Conservation (phyloP, 75 land plant species). For the Selaginella tamariscina region DNA sequence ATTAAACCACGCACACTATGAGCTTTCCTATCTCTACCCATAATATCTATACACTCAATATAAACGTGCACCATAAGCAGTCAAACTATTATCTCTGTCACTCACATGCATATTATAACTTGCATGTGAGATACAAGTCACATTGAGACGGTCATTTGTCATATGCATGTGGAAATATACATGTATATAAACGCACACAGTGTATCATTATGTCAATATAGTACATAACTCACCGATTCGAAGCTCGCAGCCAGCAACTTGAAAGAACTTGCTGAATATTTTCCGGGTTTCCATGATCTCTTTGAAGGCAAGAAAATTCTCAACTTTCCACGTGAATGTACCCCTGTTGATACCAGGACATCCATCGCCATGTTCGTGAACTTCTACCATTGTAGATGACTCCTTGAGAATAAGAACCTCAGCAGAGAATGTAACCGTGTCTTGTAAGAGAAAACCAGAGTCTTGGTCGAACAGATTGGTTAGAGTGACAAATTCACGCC, state of each 20-base stretch:
- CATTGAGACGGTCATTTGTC: too few relatives aligned
- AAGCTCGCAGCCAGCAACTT: conserved; percentile 97
- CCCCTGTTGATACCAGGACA: conserved; percentile 39
- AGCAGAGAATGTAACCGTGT: conserved; percentile 84
- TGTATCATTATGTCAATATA: too few relatives aligned
- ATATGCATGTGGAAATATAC: too few relatives aligned
- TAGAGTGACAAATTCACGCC: conserved; percentile 96
- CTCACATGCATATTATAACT: too few relatives aligned
- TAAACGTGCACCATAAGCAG: too few relatives aligned
- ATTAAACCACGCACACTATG: neutral
- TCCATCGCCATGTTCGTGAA: conserved; percentile 30
- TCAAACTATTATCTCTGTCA: too few relatives aligned
- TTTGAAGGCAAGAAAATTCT: conserved; percentile 91
- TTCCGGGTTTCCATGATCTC: conserved; percentile 97
- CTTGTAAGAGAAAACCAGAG: conserved; percentile 86
- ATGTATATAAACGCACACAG: too few relatives aligned
- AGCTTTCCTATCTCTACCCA: too few relatives aligned
- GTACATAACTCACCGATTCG: conserved; percentile 85
- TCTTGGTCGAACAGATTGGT: conserved; percentile 97
- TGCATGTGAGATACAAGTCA: too few relatives aligned
- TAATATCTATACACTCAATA: too few relatives aligned
- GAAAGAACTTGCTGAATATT: conserved; percentile 96
- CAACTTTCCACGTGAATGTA: conserved; percentile 88
- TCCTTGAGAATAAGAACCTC: conserved; percentile 96
- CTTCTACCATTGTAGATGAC: conserved; percentile 57